Conservation (phyloP, 305 asterid species). For the Rubia occidens region DNA sequence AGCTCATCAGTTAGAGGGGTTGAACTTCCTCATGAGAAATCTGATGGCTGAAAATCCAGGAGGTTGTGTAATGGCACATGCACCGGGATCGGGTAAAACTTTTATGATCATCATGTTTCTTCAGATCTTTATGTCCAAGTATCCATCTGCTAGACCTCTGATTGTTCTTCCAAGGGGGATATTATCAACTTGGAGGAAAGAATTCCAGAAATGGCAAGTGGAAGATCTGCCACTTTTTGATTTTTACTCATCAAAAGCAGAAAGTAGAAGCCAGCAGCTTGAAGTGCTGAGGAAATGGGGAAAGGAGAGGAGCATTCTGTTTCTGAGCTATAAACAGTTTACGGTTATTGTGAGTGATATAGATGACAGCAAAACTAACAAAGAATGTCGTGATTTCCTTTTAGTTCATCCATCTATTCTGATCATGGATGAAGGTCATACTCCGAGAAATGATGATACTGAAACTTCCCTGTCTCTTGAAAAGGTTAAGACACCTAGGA, state of each 20-base stretch:
- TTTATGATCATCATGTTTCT: no score
- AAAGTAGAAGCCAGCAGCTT: conserved; percentile 19
- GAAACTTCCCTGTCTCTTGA: conserved; percentile 38
- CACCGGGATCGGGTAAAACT: no score
- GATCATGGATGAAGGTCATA: conserved; percentile 91
- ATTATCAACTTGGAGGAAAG: conserved; percentile 64
- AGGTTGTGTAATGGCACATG: conserved; percentile 60
- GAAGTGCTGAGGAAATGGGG: conserved; percentile 20
- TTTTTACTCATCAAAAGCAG: conserved; percentile 27
- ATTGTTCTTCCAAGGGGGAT: conserved; percentile 86
- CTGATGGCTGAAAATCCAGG: conserved; percentile 71
- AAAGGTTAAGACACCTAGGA: conserved; percentile 72
- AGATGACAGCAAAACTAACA: conserved; percentile 36
- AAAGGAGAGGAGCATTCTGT: conserved; percentile 9
- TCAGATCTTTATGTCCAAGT: no score
- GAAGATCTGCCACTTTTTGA: conserved; percentile 68
- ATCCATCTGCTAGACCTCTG: conserved; percentile 27
- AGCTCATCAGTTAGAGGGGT: conserved; percentile 85
- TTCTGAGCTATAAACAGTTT: conserved; percentile 18
- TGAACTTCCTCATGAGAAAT: conserved; percentile 71
- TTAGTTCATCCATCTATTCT: conserved; percentile 65
- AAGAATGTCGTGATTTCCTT: conserved; percentile 55
- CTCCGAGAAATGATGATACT: conserved; percentile 59
- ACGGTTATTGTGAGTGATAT: conserved; percentile 42
- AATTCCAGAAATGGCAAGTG: conserved; percentile 72